These are phyloP conservation scores for Setomelanomma holmii DNA, from an alignment of 2,329 filamentous ascomycete genomes.

Conservation along the genomic window DNA sequence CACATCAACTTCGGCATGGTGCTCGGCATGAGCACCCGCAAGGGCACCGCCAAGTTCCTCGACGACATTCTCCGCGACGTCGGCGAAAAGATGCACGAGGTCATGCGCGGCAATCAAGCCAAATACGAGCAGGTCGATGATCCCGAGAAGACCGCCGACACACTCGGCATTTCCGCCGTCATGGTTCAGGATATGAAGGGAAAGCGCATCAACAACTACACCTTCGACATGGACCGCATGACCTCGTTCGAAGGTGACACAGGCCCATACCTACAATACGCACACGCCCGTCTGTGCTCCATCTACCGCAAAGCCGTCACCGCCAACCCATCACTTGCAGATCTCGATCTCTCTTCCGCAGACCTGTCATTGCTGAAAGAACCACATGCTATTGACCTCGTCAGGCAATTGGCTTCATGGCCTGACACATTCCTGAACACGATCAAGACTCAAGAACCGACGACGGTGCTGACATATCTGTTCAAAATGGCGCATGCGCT, in stretches of 20 bases:
- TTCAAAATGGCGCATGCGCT: slow-evolving; percentile 87
- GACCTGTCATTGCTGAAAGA: slow-evolving; percentile 74
- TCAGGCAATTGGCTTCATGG: slow-evolving; percentile 81
- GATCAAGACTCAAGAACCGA: slow-evolving; percentile 80
- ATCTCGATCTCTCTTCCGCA: slow-evolving; percentile 69
- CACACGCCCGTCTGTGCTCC: slow-evolving; percentile 56
- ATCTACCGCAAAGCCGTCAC: slow-evolving; percentile 60
- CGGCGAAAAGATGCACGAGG: slow-evolving; percentile 95
- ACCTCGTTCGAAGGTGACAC: slow-evolving; percentile 86
- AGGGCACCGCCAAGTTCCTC: slow-evolving; percentile 64
- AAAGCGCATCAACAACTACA: slow-evolving; percentile 77
- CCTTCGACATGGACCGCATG: slow-evolving; percentile 83
- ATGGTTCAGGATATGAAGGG: slow-evolving; percentile 99
- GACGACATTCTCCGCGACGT: slow-evolving; percentile 64
- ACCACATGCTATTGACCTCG: slow-evolving; percentile 73
- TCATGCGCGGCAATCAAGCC: slow-evolving; percentile 87
- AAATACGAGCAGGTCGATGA: slow-evolving; percentile 93
- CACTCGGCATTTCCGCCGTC: slow-evolving; percentile 88
- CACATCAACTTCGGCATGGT: slow-evolving; percentile 74
- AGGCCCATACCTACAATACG: slow-evolving; percentile 84
- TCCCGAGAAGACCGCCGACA: slow-evolving; percentile 82
- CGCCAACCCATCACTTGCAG: slow-evolving; percentile 54
- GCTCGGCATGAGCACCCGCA: slow-evolving; percentile 69
- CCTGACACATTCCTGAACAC: slow-evolving; percentile 86
- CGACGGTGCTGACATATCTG: slow-evolving; percentile 73